phyloP scores from a whole-genome alignment of 2,329 filamentous ascomycete genomes.

The Phaeosphaeriaceae sp. region DNA sequence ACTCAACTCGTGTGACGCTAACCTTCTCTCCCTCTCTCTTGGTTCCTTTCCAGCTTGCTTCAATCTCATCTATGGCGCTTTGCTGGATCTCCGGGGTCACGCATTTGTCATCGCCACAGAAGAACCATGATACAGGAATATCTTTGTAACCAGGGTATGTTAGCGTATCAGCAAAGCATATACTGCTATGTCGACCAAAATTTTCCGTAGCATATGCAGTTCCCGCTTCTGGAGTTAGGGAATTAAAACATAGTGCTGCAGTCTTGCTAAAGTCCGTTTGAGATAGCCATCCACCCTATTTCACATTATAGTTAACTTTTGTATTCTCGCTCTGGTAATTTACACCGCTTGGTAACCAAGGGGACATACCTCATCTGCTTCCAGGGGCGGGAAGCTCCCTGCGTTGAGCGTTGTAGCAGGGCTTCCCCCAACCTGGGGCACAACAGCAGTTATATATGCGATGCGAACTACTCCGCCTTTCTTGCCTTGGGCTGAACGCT shows the following conservation, averaged over 20 bases:
- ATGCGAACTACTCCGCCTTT: slow-evolving; percentile 38
- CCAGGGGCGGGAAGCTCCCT: slow-evolving; percentile 4
- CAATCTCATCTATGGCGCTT: slow-evolving; percentile 43
- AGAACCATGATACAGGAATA: slow-evolving; percentile 50
- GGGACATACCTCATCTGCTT: slow-evolving; percentile 17
- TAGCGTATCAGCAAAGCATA: slow-evolving; percentile 43
- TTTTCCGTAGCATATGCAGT: slow-evolving; percentile 12
- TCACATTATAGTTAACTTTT: neutral
- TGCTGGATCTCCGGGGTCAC: slow-evolving; percentile 44
- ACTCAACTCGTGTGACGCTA: slow-evolving; percentile 46
- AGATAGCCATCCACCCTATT: slow-evolving; percentile 22
- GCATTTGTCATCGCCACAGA: slow-evolving; percentile 47
- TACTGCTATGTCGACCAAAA: slow-evolving; percentile 41
- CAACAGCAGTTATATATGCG: slow-evolving; percentile 27
- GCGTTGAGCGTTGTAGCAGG: slow-evolving; percentile 5
- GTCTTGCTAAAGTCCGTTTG: slow-evolving; percentile 9
- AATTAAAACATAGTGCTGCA: slow-evolving; percentile 22
- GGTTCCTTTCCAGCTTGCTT: slow-evolving; percentile 32
- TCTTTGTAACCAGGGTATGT: slow-evolving; percentile 52
- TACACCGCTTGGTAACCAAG: neutral
- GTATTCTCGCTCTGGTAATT: neutral
- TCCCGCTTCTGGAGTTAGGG: slow-evolving; percentile 20
- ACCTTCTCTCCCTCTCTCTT: slow-evolving; percentile 45
- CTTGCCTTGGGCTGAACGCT: slow-evolving; percentile 30
- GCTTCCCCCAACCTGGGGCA: slow-evolving; percentile 20